Conservation (phyloP, 192 early-diverging fungal species). For the Jimgerdemannia flammicorona region DNA sequence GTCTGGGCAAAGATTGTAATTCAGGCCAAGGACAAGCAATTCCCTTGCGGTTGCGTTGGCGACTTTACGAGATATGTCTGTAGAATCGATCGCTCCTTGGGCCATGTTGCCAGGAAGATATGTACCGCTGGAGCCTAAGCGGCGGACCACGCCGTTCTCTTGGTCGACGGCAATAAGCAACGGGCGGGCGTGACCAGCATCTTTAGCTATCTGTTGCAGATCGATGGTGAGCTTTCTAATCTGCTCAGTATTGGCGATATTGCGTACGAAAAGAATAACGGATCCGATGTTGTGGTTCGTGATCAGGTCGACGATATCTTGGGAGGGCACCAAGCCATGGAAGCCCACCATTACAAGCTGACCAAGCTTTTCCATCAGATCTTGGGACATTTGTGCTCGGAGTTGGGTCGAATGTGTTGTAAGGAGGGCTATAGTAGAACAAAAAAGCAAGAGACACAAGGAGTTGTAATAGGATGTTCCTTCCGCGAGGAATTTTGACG, state of each 20-base stretch:
- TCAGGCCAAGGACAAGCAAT: slow-evolving; percentile 26
- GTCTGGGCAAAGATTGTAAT: slow-evolving; percentile 33
- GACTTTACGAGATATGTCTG: slow-evolving; percentile 14
- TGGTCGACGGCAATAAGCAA: slow-evolving; percentile 33
- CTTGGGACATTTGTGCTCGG: not conserved
- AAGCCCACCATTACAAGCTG: slow-evolving; percentile 33
- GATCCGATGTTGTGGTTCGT: slow-evolving; percentile 26
- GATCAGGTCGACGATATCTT: slow-evolving; percentile 33
- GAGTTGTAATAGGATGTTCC: not conserved
- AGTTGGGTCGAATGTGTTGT: not conserved
- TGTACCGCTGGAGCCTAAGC: slow-evolving; percentile 25
- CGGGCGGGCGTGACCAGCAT: slow-evolving; percentile 26
- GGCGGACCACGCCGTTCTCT: slow-evolving; percentile 38
- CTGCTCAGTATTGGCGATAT: slow-evolving; percentile 27
- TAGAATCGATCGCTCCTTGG: slow-evolving; percentile 26
- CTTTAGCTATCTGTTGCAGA: slow-evolving; percentile 25
- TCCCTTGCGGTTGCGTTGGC: slow-evolving; percentile 23
- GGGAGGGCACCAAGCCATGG: slow-evolving; percentile 20
- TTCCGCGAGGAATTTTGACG: too few relatives aligned
- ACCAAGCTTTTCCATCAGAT: slow-evolving; percentile 13
- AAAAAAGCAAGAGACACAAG: not conserved
- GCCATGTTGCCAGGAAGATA: slow-evolving; percentile 39
- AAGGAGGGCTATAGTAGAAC: too few relatives aligned
- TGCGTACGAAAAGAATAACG: slow-evolving; percentile 34
- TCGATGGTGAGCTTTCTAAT: slow-evolving; percentile 13